Conservation (phyloP, 257 asterid genomes). For the Nicotiana benthamiana region DNA sequence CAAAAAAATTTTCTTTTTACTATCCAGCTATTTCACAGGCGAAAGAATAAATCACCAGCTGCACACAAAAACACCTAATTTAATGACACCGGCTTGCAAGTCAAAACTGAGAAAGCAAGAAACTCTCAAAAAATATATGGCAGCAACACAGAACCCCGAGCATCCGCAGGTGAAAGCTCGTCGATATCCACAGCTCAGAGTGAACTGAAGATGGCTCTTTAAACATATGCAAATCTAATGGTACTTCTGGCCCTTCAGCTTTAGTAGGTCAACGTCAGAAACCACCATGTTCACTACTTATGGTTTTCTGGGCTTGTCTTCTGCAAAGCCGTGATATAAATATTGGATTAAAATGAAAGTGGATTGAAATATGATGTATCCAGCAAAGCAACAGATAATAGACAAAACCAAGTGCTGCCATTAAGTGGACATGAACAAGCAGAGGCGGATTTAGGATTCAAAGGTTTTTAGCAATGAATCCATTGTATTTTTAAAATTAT, state of each 20-base stretch:
- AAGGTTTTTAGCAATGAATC: too few species aligned
- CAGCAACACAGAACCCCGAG: not conserved
- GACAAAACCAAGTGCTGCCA: not conserved
- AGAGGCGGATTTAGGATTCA: too few species aligned
- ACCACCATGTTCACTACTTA: not conserved
- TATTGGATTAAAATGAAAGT: not conserved
- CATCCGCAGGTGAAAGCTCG: not conserved
- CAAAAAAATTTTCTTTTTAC: too few species aligned
- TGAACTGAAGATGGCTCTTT: slow-evolving; percentile 2
- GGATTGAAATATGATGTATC: not conserved
- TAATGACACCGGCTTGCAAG: not conserved
- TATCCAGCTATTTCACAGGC: too few species aligned
- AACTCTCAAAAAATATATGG: not conserved
- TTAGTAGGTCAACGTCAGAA: not conserved
- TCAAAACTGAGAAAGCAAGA: not conserved
- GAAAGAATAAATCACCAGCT: too few species aligned
- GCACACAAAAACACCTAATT: too few species aligned
- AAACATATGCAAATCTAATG: not conserved
- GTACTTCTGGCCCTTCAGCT: not conserved
- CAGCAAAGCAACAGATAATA: not conserved
- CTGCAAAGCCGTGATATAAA: slow-evolving; percentile 24
- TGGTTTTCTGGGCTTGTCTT: slow-evolving; percentile 24
- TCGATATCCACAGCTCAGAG: not conserved
- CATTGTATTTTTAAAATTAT: too few species aligned
- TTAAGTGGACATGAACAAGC: not conserved